These are phyloP conservation scores for Paraphoma sp. DNA, from an alignment of 2,329 filamentous ascomycete species.

Conservation along the genomic window DNA sequence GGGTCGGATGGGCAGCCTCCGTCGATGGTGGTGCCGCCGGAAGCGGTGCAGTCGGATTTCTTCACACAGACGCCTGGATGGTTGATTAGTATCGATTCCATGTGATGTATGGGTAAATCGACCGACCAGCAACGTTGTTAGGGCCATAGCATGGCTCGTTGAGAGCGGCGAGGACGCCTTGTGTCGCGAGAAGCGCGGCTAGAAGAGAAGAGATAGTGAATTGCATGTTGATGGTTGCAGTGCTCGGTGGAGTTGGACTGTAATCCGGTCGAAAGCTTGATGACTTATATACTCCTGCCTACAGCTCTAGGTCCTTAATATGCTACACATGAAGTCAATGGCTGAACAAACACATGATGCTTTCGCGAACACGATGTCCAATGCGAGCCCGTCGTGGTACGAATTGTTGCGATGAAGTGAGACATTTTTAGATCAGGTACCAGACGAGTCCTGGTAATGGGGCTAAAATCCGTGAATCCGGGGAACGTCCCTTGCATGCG, in stretches of 20 bases:
- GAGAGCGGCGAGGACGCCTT: conserved; percentile 4
- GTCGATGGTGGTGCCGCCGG: conserved; percentile 48
- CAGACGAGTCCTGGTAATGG: background rate
- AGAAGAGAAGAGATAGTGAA: background rate
- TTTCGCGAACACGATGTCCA: background rate
- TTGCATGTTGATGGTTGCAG: background rate
- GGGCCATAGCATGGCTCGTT: conserved; percentile 14
- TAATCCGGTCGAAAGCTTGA: no score
- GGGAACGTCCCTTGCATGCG: no score
- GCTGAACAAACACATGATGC: no score
- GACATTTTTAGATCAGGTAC: background rate
- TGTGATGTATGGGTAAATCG: background rate
- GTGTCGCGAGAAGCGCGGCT: background rate
- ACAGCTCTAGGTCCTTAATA: no score
- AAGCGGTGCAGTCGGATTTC: conserved; percentile 43
- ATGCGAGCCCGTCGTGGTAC: background rate
- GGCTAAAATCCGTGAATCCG: no score
- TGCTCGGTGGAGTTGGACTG: no score
- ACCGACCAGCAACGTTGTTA: conserved; percentile 7
- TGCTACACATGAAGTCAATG: no score
- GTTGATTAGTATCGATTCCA: background rate
- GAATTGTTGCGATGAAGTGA: background rate
- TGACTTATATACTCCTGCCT: no score
- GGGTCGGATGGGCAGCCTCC: conserved; percentile 51
- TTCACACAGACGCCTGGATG: conserved; percentile 49